These are phyloP conservation scores for Caulochytrium protostelioides DNA, from an alignment of 371 early-diverging fungal genomes.

Conservation along the genomic window DNA sequence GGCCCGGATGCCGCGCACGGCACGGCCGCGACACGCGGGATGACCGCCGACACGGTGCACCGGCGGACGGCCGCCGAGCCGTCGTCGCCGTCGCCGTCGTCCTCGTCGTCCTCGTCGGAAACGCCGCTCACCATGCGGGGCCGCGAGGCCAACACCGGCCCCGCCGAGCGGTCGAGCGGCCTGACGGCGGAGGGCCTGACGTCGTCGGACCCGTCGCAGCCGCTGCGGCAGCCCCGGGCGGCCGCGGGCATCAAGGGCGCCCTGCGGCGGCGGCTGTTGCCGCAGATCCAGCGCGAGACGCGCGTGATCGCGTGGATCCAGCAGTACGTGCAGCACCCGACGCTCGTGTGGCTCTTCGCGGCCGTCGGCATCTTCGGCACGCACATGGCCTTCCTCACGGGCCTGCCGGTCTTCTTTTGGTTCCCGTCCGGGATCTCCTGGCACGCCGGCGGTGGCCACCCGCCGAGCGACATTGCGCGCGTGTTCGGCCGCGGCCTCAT, in stretches of 20 bases:
- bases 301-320: conserved; percentile 2
- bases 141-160: too few species aligned
- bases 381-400: conserved; percentile 47
- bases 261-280: conserved; percentile 1
- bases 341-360: conserved; percentile 1
- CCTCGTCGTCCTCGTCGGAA: too few species aligned
- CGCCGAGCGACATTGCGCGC: background rate
- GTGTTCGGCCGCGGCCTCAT: conserved; percentile 6
- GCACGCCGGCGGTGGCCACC: conserved; percentile 9
- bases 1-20: too few species aligned
- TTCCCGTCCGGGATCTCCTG: conserved; percentile 35
- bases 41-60: too few species aligned
- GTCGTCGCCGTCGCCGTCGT: too few species aligned
- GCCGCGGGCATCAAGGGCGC: background rate
- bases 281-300: conserved; percentile 1
- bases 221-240: too few species aligned
- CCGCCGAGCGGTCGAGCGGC: too few species aligned
- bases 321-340: background rate
- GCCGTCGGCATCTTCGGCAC: conserved; percentile 27
- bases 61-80: too few species aligned
- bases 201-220: too few species aligned
- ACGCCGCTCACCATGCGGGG: too few species aligned
- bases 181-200: too few species aligned
- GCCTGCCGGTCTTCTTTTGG: conserved; percentile 47
- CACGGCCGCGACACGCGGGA: too few species aligned